These are phyloP conservation scores for Russula brevipes DNA, from an alignment of 768 basidiomycete genomes.

Conservation along the genomic window DNA sequence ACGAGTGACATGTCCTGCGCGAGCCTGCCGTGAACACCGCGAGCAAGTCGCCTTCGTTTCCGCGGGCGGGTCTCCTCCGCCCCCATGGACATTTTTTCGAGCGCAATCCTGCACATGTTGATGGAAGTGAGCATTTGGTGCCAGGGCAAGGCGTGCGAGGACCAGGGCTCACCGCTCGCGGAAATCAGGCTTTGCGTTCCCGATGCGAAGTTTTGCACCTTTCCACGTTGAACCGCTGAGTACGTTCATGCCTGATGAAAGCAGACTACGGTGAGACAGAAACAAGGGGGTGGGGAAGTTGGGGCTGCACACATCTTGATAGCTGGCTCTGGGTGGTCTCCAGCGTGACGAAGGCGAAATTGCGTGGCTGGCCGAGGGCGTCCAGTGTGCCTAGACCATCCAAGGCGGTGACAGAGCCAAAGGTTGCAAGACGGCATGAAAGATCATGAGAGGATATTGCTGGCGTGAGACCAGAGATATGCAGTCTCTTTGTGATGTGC, in stretches of 20 bases:
- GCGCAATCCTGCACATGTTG: conserved; percentile 30
- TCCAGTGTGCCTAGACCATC: conserved; percentile 66
- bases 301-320: conserved; percentile 50
- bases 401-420: conserved; percentile 62
- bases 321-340: conserved; percentile 57
- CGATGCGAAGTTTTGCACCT: conserved; percentile 76
- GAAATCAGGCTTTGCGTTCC: conserved; percentile 78
- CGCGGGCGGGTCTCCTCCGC: conserved; percentile 35
- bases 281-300: not conserved
- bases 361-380: conserved; percentile 59
- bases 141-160: not conserved
- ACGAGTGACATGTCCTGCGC: conserved; percentile 61
- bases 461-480: conserved; percentile 72
- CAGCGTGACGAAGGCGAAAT: conserved; percentile 70
- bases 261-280: not conserved
- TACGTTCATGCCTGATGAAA: conserved; percentile 55
- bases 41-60: conserved; percentile 40
- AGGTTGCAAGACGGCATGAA: conserved; percentile 51
- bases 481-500: conserved; percentile 52
- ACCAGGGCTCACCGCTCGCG: conserved; percentile 46
- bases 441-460: conserved; percentile 54
- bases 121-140: conserved; percentile 20
- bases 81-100: conserved; percentile 33
- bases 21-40: conserved; percentile 38
- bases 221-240: conserved; percentile 84